These are phyloP conservation scores for Scleroderma bovista DNA, from an alignment of 768 basidiomycete species.

Conservation along the genomic window DNA sequence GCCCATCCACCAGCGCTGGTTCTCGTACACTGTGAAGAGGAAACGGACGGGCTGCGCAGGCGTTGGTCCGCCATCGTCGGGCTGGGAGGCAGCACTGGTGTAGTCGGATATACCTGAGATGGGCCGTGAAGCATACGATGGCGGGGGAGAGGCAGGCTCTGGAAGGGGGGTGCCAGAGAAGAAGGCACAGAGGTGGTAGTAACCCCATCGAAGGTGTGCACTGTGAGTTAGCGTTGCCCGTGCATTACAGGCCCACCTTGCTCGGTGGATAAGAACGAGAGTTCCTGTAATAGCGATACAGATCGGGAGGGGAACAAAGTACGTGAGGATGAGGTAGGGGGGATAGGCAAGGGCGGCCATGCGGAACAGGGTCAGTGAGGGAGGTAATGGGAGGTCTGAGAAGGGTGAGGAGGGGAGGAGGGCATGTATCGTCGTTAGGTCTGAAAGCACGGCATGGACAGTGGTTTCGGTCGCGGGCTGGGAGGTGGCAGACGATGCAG, in stretches of 20 bases:
- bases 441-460: slow-evolving; percentile 50
- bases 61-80: slow-evolving; percentile 3
- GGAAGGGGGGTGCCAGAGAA: slow-evolving; percentile 55
- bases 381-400: slow-evolving; percentile 23
- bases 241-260: slow-evolving; percentile 59
- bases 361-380: slow-evolving; percentile 43
- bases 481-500: slow-evolving; percentile 10
- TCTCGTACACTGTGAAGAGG: slow-evolving; percentile 87
- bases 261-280: slow-evolving; percentile 53
- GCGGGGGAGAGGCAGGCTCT: slow-evolving; percentile 25
- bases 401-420: slow-evolving; percentile 42
- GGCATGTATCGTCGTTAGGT: slow-evolving; percentile 60
- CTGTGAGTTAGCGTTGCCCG: slow-evolving; percentile 54
- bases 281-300: slow-evolving; percentile 57
- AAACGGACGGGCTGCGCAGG: slow-evolving; percentile 50
- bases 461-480: slow-evolving; percentile 48
- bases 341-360: slow-evolving; percentile 50
- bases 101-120: slow-evolving; percentile 13
- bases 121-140: slow-evolving; percentile 19
- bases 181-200: slow-evolving; percentile 46
- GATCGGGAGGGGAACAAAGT: slow-evolving; percentile 56
- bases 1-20: slow-evolving; percentile 97
- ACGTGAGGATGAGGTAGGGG: slow-evolving; percentile 63
- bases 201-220: slow-evolving; percentile 61
- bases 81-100: slow-evolving; percentile 10